Evolutionary conservation across 1,284 basidiomycete genomes (phyloP).

Genomic region (Athelia sp.): DNA sequence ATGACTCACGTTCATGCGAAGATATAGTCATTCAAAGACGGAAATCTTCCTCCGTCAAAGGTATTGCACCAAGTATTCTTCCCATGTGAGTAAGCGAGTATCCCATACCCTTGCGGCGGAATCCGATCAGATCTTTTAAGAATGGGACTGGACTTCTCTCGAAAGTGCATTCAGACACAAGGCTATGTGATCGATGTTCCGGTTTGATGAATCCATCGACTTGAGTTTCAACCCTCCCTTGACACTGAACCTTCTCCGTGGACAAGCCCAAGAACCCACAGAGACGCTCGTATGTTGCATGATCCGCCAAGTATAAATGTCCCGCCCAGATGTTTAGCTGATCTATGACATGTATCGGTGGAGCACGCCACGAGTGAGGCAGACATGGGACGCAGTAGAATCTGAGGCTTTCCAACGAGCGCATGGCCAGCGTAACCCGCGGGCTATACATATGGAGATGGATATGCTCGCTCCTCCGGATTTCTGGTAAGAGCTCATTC

Average conservation of each 20-base stretch:
- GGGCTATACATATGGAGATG: constrained; percentile 41
- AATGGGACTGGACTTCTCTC: constrained; percentile 23
- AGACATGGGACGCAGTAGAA: constrained; percentile 28
- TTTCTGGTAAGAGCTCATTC: constrained; percentile 32
- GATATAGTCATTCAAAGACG: constrained; percentile 19
- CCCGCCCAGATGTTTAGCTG: constrained; percentile 41
- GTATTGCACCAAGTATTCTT: constrained; percentile 28
- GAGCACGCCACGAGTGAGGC: constrained; percentile 11
- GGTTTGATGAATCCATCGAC: constrained; percentile 32
- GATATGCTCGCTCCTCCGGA: constrained; percentile 27
- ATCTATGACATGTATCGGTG: constrained; percentile 17
- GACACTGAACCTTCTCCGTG: constrained; percentile 13
- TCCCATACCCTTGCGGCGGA: constrained; percentile 36
- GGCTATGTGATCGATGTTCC: constrained; percentile 9
- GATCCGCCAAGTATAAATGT: constrained; percentile 33
- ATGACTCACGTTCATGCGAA: too few relatives aligned
- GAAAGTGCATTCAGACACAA: constrained; percentile 19
- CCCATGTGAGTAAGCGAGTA: constrained; percentile 38
- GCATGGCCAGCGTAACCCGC: constrained; percentile 27
- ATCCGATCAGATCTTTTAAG: constrained; percentile 27
- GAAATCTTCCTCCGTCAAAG: constrained; percentile 24
- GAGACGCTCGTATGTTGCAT: constrained; percentile 24
- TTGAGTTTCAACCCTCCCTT: constrained; percentile 12
- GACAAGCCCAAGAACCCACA: constrained; percentile 33
- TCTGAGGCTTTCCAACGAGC: constrained; percentile 32